Evolutionary conservation across 179 eudicot species (phyloP), one percentile per base, ranked within the genome.

Genomic region (Sideroxylon spinosum): DNA sequence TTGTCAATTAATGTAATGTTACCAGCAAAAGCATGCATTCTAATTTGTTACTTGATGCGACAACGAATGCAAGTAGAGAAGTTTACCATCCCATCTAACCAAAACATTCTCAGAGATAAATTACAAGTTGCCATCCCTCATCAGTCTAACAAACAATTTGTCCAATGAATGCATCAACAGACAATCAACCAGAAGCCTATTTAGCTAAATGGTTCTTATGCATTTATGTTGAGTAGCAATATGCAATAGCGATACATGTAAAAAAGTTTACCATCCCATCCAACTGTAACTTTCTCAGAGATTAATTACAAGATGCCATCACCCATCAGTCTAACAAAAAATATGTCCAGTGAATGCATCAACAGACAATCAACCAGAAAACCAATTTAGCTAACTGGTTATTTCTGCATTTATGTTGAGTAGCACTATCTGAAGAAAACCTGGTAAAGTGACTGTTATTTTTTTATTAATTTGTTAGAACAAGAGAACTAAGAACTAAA

Each of bases 81-180:
- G 55, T 57, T 48, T 44, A 73, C 25, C 23, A 14, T 66, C 28
- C 7, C 22, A 68, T 66, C 28, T 9, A 77, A 29, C 55, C 16
- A 26, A 0, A 66, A 76, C 53, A 64, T 64, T 64, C 17, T 28
- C 26, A 13, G 55, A 68, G 64, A 26, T 53, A 29, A 64, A 14
- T 50, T 49, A 13, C 71, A 55, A 46, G 57, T 9, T 57, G 14
- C 4, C 75, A 69, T 78, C 44, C 22, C 23, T 56, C 74, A 17
- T 10, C 44, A 37, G 44, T 37, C 44, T 65, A 67, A 53, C 20
- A 29, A 77, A 55, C 1, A 17, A 46, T 32, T 20, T 22, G 29
- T 61, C 53, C 60, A 71, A 52, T 60, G 53, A 52, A 52, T 44
- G 2, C 61, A 50, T 55, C 19, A 67, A 53, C 56, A 76, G 70